A percentile compares a stretch with the other conserved stretches of the same genome.
Conservation (phyloP, 169 alveolate genomes). For the Plasmodium adleri region DNA sequence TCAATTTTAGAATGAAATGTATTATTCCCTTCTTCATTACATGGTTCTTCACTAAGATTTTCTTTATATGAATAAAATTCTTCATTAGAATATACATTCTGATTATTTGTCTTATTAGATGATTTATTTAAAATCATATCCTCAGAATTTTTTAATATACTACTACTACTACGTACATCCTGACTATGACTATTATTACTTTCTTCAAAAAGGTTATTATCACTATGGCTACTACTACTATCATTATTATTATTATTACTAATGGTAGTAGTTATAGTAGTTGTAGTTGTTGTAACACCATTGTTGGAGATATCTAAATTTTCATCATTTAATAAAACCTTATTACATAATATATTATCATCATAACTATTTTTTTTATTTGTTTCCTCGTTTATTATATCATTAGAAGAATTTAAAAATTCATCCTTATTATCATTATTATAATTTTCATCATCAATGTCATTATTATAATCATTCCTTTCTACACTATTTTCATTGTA, state of each 20-base stretch:
- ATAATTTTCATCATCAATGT: neutral
- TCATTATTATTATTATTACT: neutral
- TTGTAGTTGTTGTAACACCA: too few relatives aligned
- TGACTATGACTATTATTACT: neutral
- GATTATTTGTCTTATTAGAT: too few relatives aligned
- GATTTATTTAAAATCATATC: too few relatives aligned
- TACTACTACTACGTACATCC: too few relatives aligned
- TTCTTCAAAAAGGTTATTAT: neutral
- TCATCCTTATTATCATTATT: neutral
- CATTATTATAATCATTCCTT: neutral
- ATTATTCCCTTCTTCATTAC: too few relatives aligned
- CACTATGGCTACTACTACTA: neutral
- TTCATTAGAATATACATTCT: too few relatives aligned
- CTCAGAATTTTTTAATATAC: too few relatives aligned
- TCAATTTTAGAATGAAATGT: too few relatives aligned
- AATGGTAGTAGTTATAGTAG: neutral
- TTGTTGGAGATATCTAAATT: too few relatives aligned
- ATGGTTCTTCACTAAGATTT: too few relatives aligned
- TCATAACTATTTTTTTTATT: neutral
- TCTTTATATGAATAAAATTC: too few relatives aligned
- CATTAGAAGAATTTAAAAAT: neutral
- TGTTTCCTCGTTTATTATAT: neutral
- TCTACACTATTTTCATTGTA: neutral
- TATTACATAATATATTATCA: neutral
- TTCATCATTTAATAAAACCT: too few relatives aligned